phyloP scores from a whole-genome alignment of 108 stramenopile genomes.

The Stephanodiscus minutulus region DNA sequence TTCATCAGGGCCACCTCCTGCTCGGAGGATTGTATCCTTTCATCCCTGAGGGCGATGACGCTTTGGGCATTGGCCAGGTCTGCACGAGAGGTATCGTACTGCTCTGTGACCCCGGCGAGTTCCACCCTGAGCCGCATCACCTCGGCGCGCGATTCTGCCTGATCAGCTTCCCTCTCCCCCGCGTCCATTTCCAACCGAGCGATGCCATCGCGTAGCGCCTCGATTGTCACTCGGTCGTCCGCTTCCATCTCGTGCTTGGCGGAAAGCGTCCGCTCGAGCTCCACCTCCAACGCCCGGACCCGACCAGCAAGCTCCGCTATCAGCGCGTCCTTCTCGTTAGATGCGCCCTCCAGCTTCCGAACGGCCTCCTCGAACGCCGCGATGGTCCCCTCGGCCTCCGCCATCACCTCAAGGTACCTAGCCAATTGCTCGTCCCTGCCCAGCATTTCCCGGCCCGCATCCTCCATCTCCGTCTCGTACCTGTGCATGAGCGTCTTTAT shows the following conservation, averaged over 20 bases:
- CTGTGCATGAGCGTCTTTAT: neutral
- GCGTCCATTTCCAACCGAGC: slow-evolving; percentile 10
- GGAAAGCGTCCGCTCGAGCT: slow-evolving; percentile 1
- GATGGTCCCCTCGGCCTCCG: slow-evolving; percentile 25
- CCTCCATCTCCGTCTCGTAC: neutral
- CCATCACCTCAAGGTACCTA: slow-evolving; percentile 9
- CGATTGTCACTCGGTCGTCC: slow-evolving; percentile 6
- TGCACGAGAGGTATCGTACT: slow-evolving; percentile 13
- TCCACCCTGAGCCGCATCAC: slow-evolving; percentile 14
- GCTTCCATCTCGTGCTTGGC: slow-evolving; percentile 15
- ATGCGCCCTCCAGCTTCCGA: slow-evolving; percentile 20
- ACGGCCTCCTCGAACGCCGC: slow-evolving; percentile 33
- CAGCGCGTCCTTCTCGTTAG: slow-evolving; percentile 24
- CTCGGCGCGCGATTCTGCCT: neutral
- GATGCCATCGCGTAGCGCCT: slow-evolving; percentile 3
- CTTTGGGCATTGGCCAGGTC: slow-evolving; percentile 10
- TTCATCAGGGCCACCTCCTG: slow-evolving; percentile 5
- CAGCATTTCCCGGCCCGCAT: neutral
- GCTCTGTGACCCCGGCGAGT: neutral
- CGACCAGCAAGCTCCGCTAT: slow-evolving; percentile 18
- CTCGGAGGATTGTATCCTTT: neutral
- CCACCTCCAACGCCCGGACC: slow-evolving; percentile 17
- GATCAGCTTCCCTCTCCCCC: slow-evolving; percentile 6
- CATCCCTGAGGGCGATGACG: slow-evolving; percentile 20
- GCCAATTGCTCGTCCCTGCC: slow-evolving; percentile 6